phyloP scores from a whole-genome alignment of 306 rosid genomes.

The Trifolium subterraneum region DNA sequence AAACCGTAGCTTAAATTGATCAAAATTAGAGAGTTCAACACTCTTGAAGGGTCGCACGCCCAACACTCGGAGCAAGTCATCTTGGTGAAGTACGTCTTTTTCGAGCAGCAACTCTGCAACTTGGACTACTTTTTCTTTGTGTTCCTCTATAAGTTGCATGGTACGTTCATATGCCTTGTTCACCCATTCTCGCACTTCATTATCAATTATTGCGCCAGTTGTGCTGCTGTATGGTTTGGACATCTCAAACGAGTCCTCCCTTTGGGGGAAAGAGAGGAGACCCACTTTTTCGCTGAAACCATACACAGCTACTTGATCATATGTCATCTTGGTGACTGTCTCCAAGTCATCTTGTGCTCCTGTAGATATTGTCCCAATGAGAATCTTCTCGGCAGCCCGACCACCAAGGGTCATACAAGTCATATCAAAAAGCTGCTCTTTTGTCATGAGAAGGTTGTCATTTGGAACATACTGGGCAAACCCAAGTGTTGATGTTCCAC shows the following conservation, averaged over 20 bases:
- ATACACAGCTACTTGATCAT: constrained; percentile 89
- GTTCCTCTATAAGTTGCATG: constrained; percentile 62
- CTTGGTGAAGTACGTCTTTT: constrained; percentile 93
- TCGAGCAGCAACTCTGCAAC: constrained; percentile 89
- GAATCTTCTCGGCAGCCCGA: constrained; percentile 93
- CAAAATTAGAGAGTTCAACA: too few relatives aligned
- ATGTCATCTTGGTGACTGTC: constrained; percentile 93
- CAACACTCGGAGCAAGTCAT: constrained; percentile 65
- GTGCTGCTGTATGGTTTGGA: constrained; percentile 84
- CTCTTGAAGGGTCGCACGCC: constrained; percentile 78
- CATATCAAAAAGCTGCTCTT: constrained; percentile 92
- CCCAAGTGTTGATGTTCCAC: constrained; percentile 62
- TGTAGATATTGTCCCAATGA: constrained; percentile 82
- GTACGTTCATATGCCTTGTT: constrained; percentile 72
- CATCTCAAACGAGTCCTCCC: constrained; percentile 67
- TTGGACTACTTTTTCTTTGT: constrained; percentile 73
- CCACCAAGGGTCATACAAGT: constrained; percentile 99
- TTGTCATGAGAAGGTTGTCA: constrained; percentile 90
- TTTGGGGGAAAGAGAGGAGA: constrained; percentile 85
- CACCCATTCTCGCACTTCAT: constrained; percentile 89
- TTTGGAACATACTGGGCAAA: constrained; percentile 93
- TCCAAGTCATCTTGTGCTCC: constrained; percentile 96
- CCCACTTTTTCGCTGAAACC: constrained; percentile 97
- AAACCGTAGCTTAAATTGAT: too few relatives aligned
- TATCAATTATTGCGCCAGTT: constrained; percentile 80